Evolutionary conservation across 441 rosid species (phyloP).

Genomic region (Bruguiera hainesii): DNA sequence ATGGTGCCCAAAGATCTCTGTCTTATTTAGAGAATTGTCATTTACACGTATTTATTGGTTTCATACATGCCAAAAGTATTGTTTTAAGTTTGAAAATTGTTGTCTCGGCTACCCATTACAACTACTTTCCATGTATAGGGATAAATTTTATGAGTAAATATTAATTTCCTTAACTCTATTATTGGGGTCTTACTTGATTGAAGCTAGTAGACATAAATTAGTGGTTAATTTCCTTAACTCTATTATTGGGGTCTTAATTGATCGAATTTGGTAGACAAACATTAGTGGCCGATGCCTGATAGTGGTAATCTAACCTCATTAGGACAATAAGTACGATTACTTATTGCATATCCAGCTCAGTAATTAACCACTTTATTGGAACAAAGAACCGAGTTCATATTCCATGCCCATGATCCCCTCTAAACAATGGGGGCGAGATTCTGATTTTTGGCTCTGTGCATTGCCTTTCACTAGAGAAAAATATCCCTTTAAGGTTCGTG

Average conservation of each 20-base stretch:
- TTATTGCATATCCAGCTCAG: neutral
- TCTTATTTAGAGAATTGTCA: no score
- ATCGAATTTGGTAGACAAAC: neutral
- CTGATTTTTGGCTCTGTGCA: slow-evolving; percentile 7
- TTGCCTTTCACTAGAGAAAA: slow-evolving; percentile 1
- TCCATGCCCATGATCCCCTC: neutral
- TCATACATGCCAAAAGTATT: no score
- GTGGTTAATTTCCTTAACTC: neutral
- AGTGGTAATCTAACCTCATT: neutral
- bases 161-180: neutral
- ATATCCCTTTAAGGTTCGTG: neutral
- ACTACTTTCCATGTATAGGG: no score
- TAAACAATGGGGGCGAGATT: slow-evolving; percentile 5
- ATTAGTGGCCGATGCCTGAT: neutral
- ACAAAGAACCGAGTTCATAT: neutral
- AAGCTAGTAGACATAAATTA: slow-evolving; percentile 8
- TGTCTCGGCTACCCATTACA: no score
- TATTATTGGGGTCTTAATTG: neutral
- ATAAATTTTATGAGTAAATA: no score
- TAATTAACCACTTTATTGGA: no score
- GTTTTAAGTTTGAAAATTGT: no score
- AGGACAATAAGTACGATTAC: no score
- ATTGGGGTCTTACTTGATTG: neutral
- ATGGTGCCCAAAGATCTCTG: no score
- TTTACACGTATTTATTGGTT: no score